Evolutionary conservation across 2,329 filamentous ascomycete genomes (phyloP), one percentile per base, ranked within the genome.

Genomic region (Aspergillus sp.): DNA sequence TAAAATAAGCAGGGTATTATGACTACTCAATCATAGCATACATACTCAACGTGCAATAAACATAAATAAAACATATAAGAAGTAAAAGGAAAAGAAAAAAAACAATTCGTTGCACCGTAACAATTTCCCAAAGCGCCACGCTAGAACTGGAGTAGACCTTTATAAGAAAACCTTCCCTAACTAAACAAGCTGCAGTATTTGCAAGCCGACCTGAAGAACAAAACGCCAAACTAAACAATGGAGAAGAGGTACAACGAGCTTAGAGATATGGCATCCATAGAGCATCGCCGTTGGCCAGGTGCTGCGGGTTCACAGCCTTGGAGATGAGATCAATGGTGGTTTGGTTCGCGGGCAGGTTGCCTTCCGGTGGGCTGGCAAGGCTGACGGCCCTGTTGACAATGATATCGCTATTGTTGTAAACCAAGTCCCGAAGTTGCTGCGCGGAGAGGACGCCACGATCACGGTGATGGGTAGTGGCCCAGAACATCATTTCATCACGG

Each of bases 251-350:
- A 30, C n/a, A 17, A n/a, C 40, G 44, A 20, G 9, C 39, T 70
- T 64, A 98, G 70, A 98, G 79, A 79, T 96, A 99, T 22, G 91
- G 89, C 93, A 98, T 98, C 92, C 95, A 99, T 67, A 99, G 79
- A 58, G 93, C 87, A 80, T 99, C 95, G 69, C 90, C 93, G 75
- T 90, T 85, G 45, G 89, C 88, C 75, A 99, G 75, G 73, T 95
- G 92, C 79, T 90, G 87, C 1, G 95, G 95, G 76, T 96, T 96
- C 15, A 96, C 93, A 1, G 93, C 92, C 78, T 89, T 89, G n/a
- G 90, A 90, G 61, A 99, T 89, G 61, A 96, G 78, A 76, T 99
- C 95, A 69, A 99, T 93, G 30, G 96, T 91, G 41, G 93, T 98
- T 82, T 99, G 95, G 75, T 96, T 96, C 22, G 93, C 93, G 6